Evolutionary conservation across 2,329 filamentous ascomycete species (phyloP).

Genomic region (Tolypocladium amazonense): DNA sequence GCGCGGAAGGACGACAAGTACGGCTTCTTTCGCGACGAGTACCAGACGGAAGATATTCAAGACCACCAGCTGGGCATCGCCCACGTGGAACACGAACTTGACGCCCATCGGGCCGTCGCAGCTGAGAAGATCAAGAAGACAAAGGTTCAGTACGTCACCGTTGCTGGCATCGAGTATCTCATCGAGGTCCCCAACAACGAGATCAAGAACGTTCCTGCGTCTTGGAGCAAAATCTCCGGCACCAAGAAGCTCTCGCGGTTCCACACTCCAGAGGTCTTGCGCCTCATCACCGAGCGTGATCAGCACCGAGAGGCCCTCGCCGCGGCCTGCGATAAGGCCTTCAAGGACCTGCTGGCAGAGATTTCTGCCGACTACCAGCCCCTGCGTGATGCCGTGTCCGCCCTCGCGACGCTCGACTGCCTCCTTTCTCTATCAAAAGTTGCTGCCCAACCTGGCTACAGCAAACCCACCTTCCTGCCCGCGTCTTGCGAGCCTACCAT

Average conservation of each 20-base stretch:
- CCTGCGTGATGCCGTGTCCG: conserved; percentile 78
- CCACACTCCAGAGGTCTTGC: conserved; percentile 83
- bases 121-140: conserved; percentile 63
- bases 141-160: conserved; percentile 65
- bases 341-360: conserved; percentile 56
- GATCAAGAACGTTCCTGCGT: conserved; percentile 81
- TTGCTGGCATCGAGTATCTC: conserved; percentile 86
- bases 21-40: conserved; percentile 75
- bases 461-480: conserved; percentile 58
- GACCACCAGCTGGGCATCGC: conserved; percentile 85
- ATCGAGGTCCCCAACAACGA: conserved; percentile 80
- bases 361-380: conserved; percentile 80
- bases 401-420: conserved; percentile 81
- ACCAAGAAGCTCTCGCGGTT: conserved; percentile 90
- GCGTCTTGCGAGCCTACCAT: conserved; percentile 57
- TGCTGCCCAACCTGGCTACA: conserved; percentile 78
- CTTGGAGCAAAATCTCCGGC: conserved; percentile 88
- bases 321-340: conserved; percentile 82
- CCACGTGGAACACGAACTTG: conserved; percentile 81
- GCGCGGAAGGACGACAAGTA: conserved; percentile 89
- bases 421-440: conserved; percentile 78
- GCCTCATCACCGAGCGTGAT: conserved; percentile 75
- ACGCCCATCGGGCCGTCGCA: conserved; percentile 62
- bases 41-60: conserved; percentile 81
- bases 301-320: conserved; percentile 91